Conservation (phyloP, 2,329 filamentous ascomycete species). For the Aspergillus chevalieri region DNA sequence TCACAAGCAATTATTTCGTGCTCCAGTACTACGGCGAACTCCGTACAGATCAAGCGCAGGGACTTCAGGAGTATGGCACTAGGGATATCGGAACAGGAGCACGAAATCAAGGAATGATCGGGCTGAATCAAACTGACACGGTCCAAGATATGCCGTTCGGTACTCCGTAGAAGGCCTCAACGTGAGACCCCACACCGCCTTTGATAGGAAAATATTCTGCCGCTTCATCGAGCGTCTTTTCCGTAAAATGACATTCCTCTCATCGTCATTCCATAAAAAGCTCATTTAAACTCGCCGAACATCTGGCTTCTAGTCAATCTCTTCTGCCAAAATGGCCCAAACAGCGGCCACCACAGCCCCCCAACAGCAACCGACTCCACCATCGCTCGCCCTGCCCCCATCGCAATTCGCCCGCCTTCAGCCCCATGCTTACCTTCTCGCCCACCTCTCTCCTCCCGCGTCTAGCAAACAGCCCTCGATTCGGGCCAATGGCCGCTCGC, state of each 20-base stretch:
- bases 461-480: constrained; percentile 49
- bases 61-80: too few species aligned
- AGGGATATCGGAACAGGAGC: too few species aligned
- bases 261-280: not conserved
- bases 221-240: constrained; percentile 1
- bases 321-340: not conserved
- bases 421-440: constrained; percentile 81
- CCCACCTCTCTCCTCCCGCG: constrained; percentile 65
- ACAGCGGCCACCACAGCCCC: constrained; percentile 12
- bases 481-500: constrained; percentile 74
- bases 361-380: constrained; percentile 22
- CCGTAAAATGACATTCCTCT: not conserved
- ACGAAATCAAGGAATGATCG: too few species aligned
- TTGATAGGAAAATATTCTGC: constrained; percentile 20
- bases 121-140: too few species aligned
- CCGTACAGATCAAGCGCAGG: too few species aligned
- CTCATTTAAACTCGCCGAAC: not conserved
- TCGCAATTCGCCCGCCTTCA: constrained; percentile 77
- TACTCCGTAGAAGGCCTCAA: not conserved
- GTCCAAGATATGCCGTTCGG: too few species aligned
- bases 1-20: too few species aligned
- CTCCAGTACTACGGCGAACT: too few species aligned
- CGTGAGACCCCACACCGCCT: constrained; percentile 12
- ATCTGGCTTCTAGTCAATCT: too few species aligned
- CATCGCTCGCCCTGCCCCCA: constrained; percentile 55